These are phyloP conservation scores for Gamarada debralockiae DNA, from an alignment of 495 filamentous ascomycete genomes.

Conservation along the genomic window DNA sequence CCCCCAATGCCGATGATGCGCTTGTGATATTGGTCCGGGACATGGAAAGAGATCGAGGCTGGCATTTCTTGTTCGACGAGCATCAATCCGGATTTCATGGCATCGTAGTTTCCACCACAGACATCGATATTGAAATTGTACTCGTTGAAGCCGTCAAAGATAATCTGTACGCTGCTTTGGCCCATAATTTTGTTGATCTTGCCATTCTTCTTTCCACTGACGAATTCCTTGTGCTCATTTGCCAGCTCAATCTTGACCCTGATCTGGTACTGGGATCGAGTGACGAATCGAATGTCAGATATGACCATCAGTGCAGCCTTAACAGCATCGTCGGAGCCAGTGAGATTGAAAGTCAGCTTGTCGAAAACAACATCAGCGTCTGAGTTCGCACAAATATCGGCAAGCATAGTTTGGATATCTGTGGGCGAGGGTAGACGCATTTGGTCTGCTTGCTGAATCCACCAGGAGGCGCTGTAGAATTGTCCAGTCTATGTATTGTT, in stretches of 20 bases:
- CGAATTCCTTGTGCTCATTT: conserved; percentile 99
- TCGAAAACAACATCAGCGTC: conserved; percentile 93
- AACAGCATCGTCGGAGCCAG: conserved; percentile 91
- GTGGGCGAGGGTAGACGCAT: conserved; percentile 64
- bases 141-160: conserved; percentile 98
- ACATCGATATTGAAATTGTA: conserved; percentile 99
- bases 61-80: conserved; percentile 99
- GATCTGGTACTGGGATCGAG: conserved; percentile 83
- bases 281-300: conserved; percentile 85
- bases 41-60: conserved; percentile 97
- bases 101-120: conserved; percentile 83
- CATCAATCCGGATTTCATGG: conserved; percentile 84
- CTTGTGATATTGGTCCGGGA: conserved; percentile 99
- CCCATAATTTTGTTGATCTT: conserved; percentile 99
- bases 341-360: conserved; percentile 88
- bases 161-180: conserved; percentile 95
- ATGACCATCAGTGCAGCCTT: conserved; percentile 92
- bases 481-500: conserved; percentile 69
- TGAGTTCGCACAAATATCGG: conserved; percentile 93
- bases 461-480: conserved; percentile 97
- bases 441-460: conserved; percentile 76
- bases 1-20: conserved; percentile 98
- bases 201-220: conserved; percentile 98
- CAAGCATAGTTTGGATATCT: conserved; percentile 85
- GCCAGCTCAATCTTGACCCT: conserved; percentile 97